Evolutionary conservation across 192 early-diverging fungal genomes (phyloP).

Genomic region (Backusella macrospora): DNA sequence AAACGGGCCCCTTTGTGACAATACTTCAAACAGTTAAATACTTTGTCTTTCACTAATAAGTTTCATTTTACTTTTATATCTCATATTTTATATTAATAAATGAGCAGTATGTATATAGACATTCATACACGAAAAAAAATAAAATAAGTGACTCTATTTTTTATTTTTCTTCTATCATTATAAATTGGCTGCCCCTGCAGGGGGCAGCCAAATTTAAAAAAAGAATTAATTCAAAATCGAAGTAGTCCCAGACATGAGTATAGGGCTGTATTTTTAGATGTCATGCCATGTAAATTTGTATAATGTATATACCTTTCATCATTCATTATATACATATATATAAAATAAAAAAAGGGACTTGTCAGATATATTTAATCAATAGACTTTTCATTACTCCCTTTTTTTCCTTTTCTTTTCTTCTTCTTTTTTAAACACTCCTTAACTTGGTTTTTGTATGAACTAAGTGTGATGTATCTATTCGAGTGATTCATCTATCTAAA

Average conservation of each 20-base stretch:
- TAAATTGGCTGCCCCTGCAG: too few relatives aligned
- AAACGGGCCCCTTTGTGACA: too few relatives aligned
- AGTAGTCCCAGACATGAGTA: too few relatives aligned
- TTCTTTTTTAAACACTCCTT: background rate
- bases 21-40: too few relatives aligned
- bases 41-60: too few relatives aligned
- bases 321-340: background rate
- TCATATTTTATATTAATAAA: too few relatives aligned
- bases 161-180: too few relatives aligned
- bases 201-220: too few relatives aligned
- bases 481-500: background rate
- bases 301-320: background rate
- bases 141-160: too few relatives aligned
- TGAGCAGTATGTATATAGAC: too few relatives aligned
- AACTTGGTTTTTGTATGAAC: conserved; percentile 14
- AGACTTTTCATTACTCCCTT: background rate
- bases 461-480: background rate
- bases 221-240: background rate
- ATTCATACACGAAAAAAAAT: too few relatives aligned
- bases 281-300: background rate
- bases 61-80: too few relatives aligned
- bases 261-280: background rate
- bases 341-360: conserved; percentile 11
- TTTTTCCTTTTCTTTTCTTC: background rate
- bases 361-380: conserved; percentile 12